Evolutionary conservation across 148 eudicot genomes (phyloP), one percentile per base, ranked within the genome.

Genomic region (Arbutus unedo): DNA sequence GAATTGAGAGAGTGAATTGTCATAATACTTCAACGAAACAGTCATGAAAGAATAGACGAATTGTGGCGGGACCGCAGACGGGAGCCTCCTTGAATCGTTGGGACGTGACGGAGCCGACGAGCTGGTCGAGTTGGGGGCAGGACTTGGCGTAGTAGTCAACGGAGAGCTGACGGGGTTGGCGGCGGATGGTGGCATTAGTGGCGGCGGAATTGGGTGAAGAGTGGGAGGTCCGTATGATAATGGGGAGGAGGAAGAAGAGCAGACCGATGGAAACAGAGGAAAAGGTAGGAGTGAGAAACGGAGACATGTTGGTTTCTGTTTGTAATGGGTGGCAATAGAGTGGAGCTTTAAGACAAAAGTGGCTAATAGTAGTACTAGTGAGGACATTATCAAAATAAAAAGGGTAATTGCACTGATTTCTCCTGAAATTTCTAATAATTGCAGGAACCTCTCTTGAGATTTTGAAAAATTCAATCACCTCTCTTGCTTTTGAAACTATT

Each of bases 21-120:
- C 55, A 2, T 54, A 68, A 78, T 90, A 95, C 99, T 86, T 92
- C 88, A 60, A 96, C 93, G 80, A 96, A 96, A 81, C 99, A 96
- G 84, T 96, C 99, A 79, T 96, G 98, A 88, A 94, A 96, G 91
- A 96, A 96, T 38, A 96, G 94, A 74, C 97, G 91, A 85, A 96
- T 91, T 68, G 99, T 94, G 74, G 98, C 98, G 4, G 98, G 92
- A 14, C 88, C 97, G 8, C 92, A 82, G 54, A 90, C 83, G 4
- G 98, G 98, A 0, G 93, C 73, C 49, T 82, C 89, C 53, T 86
- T 90, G 68, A 89, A 93, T 84, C 81, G 85, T 13, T 89, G 89
- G 5, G 97, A 84, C 15, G 99, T 96, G 81, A 96, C 84, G 4
- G 95, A 89, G 41, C 74, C 90, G 47, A 96, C 92, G 8, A 96